Conservation (phyloP, 768 basidiomycete species). For the Podaxis pistillaris region DNA sequence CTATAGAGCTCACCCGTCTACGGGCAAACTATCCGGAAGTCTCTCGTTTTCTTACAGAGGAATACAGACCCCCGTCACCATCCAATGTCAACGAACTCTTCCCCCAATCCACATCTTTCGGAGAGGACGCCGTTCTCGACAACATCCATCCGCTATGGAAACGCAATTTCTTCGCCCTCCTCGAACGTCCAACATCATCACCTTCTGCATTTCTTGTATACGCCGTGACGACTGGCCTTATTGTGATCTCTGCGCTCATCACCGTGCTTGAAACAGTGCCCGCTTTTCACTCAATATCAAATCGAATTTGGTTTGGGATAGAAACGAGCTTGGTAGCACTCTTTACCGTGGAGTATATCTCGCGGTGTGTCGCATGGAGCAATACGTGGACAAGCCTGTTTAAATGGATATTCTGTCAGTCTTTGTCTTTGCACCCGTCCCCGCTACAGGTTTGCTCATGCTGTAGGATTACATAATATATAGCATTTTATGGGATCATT, state of each 20-base stretch:
- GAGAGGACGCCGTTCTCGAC: slow-evolving; percentile 30
- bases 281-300: slow-evolving; percentile 66
- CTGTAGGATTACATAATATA: slow-evolving; percentile 16
- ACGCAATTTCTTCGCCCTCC: slow-evolving; percentile 60
- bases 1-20: slow-evolving; percentile 11
- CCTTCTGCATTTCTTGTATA: slow-evolving; percentile 75
- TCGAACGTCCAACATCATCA: slow-evolving; percentile 81
- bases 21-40: slow-evolving; percentile 4
- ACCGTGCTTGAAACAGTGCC: slow-evolving; percentile 82
- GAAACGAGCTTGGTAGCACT: slow-evolving; percentile 83
- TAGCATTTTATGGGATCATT: slow-evolving; percentile 80
- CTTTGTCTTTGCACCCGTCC: slow-evolving; percentile 18
- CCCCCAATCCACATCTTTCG: slow-evolving; percentile 32
- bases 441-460: not conserved
- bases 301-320: slow-evolving; percentile 79
- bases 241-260: slow-evolving; percentile 71
- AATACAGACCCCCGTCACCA: slow-evolving; percentile 28
- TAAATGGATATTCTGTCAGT: slow-evolving; percentile 68
- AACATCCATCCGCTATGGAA: slow-evolving; percentile 57
- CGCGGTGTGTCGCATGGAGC: slow-evolving; percentile 75
- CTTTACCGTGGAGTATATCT: slow-evolving; percentile 84
- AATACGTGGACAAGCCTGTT: slow-evolving; percentile 57
- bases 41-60: slow-evolving; percentile 43
- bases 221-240: slow-evolving; percentile 65
- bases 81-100: slow-evolving; percentile 39